Evolutionary conservation across 805 yeast genomes (phyloP), one percentile per base, ranked within the genome.

Genomic region (Candida sithepensis): DNA sequence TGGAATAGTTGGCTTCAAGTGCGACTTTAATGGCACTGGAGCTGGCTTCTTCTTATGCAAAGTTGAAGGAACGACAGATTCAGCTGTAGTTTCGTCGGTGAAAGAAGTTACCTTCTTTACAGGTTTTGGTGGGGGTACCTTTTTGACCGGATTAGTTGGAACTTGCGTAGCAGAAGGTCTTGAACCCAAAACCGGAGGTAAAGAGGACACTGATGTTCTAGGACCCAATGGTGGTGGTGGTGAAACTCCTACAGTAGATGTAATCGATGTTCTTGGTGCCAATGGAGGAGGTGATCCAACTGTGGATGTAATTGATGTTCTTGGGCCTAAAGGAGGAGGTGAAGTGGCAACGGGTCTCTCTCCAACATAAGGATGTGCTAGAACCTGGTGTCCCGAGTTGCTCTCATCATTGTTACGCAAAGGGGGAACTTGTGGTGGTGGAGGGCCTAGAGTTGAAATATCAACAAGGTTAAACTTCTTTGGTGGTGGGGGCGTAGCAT

Each of bases 351-450:
- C 4, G 20, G 40, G n/a, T 16, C 14, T 14, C 16, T 6, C 16
- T 12, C 14, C 16, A 10, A 12, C 5, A 30, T 6, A 14, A 10
- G 16, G 34, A 30, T 12, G 16, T 30, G 13, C 34, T 10, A 5
- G 14, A 30, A 12, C 14, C 16, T 14, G 5, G 4, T 6, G 14
- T 30, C 34, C 34, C 5, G 34, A 30, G 5, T 30, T 38, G 3
- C 20, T 13, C 16, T 43, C 52, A 22, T 42, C 52, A 2, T 23
- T 43, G 22, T 33, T 50, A 4, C 30, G 19, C 16, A 44, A 38
- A 10, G 56, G 55, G 2, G 54, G 54, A 16, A 46, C 49, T 19
- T 48, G 47, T 3, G 61, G 55, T 3, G 59, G 59, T 8, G 59
- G 61, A 9, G 57, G 55, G 2, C 58, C 56, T 23, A 53, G 28